phyloP scores from a whole-genome alignment of 2,329 filamentous ascomycete species.

The Diaporthe vexans region DNA sequence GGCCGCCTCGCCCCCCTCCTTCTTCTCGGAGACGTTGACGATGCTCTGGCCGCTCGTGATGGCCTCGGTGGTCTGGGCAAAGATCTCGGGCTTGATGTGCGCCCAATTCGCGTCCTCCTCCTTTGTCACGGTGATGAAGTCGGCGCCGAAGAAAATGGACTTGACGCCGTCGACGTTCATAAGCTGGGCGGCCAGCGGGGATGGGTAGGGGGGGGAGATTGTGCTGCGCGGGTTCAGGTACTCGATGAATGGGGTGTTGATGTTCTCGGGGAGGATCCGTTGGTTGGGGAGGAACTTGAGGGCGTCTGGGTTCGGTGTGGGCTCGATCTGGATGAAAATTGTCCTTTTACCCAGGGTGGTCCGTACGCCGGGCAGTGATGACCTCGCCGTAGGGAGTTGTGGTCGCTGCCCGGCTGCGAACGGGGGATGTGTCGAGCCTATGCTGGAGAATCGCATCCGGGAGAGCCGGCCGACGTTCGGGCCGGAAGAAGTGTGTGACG shows the following conservation, averaged over 20 bases:
- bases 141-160: slow-evolving; percentile 91
- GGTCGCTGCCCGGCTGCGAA: slow-evolving; percentile 47
- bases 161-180: slow-evolving; percentile 97
- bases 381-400: slow-evolving; percentile 41
- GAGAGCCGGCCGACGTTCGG: slow-evolving; percentile 45
- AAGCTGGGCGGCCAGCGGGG: slow-evolving; percentile 88
- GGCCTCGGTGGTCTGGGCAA: slow-evolving; percentile 93
- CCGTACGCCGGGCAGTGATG: slow-evolving; percentile 40
- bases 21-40: slow-evolving; percentile 78
- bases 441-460: slow-evolving; percentile 48
- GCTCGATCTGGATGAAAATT: slow-evolving; percentile 98
- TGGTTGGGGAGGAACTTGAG: slow-evolving; percentile 97
- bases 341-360: slow-evolving; percentile 67
- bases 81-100: slow-evolving; percentile 95
- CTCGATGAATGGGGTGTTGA: slow-evolving; percentile 86
- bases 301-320: slow-evolving; percentile 93
- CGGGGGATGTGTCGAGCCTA: slow-evolving; percentile 45
- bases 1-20: slow-evolving; percentile 59
- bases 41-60: slow-evolving; percentile 87
- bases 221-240: slow-evolving; percentile 92
- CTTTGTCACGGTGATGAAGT: slow-evolving; percentile 98
- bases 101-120: slow-evolving; percentile 90
- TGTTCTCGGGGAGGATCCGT: slow-evolving; percentile 80
- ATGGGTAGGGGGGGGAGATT: slow-evolving; percentile 89
- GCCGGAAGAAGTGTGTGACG: slow-evolving; percentile 38